Evolutionary conservation across 2,329 filamentous ascomycete genomes (phyloP).

Genomic region (Aspergillus pseudoterreus): DNA sequence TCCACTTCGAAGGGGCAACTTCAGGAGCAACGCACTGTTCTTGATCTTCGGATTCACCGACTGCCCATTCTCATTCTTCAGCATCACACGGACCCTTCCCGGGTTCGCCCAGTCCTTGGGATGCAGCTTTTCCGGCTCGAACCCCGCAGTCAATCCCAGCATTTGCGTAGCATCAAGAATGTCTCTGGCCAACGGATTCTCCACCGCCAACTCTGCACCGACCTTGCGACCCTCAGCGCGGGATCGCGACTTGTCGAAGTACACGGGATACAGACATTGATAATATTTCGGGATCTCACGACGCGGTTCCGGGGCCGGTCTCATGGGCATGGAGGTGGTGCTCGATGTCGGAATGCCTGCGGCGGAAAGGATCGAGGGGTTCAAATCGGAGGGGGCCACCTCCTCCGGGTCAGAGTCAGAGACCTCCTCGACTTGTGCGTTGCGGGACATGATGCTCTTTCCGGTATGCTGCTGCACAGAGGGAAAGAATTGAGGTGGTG

Average conservation of each 20-base stretch:
- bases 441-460: conserved; percentile 60
- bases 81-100: conserved; percentile 75
- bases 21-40: conserved; percentile 53
- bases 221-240: conserved; percentile 82
- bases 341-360: conserved; percentile 28
- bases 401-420: conserved; percentile 89
- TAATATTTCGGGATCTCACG: conserved; percentile 65
- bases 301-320: conserved; percentile 41
- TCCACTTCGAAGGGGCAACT: background rate
- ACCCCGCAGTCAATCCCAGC: conserved; percentile 60
- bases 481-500: background rate
- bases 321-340: conserved; percentile 23
- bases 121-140: conserved; percentile 89
- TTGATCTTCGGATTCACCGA: conserved; percentile 52
- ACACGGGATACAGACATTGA: conserved; percentile 90
- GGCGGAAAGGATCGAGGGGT: conserved; percentile 41
- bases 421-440: conserved; percentile 89
- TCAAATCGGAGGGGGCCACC: conserved; percentile 69
- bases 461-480: background rate
- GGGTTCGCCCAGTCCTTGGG: conserved; percentile 98
- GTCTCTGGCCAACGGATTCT: conserved; percentile 82
- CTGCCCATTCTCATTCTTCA: conserved; percentile 56
- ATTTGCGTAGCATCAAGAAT: conserved; percentile 80
- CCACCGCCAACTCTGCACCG: conserved; percentile 65
- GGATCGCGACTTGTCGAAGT: conserved; percentile 70